A percentile compares a stretch with the other conserved stretches of the same genome.
Conservation (phyloP, 2,329 filamentous ascomycete genomes). For the Fusarium sp. region DNA sequence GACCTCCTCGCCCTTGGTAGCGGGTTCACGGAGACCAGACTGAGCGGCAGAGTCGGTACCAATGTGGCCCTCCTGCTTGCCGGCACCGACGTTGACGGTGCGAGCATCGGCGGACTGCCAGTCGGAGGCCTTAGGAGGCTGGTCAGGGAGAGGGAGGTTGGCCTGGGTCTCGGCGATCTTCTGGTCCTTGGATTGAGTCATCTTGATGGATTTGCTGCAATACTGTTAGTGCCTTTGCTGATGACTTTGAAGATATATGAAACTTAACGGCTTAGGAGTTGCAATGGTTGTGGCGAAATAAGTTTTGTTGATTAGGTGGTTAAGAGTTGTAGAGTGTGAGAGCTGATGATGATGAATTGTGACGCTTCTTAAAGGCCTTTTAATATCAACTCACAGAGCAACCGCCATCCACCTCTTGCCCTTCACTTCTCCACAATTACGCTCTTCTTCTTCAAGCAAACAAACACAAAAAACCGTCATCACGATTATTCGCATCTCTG, state of each 20-base stretch:
- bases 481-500: constrained; percentile 34
- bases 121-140: constrained; percentile 82
- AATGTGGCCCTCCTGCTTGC: constrained; percentile 65
- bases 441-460: background rate
- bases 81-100: constrained; percentile 78
- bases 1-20: constrained; percentile 67
- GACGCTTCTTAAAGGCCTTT: constrained; percentile 20
- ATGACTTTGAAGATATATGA: background rate
- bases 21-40: constrained; percentile 69
- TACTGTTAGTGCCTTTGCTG: constrained; percentile 3
- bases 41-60: constrained; percentile 64
- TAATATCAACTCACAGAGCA: constrained; percentile 21
- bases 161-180: constrained; percentile 76
- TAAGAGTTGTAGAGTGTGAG: background rate
- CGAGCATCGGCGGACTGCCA: constrained; percentile 79
- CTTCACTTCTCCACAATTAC: constrained; percentile 11
- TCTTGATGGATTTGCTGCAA: constrained; percentile 40
- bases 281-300: constrained; percentile 13
- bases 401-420: too few relatives aligned
- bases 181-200: constrained; percentile 69
- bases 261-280: constrained; percentile 21
- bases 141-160: constrained; percentile 83
- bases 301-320: constrained; percentile 5
- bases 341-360: constrained; percentile 3
- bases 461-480: constrained; percentile 22